These are phyloP conservation scores for Beverwykella pulmonaria DNA, from an alignment of 495 filamentous ascomycete species.

Conservation along the genomic window DNA sequence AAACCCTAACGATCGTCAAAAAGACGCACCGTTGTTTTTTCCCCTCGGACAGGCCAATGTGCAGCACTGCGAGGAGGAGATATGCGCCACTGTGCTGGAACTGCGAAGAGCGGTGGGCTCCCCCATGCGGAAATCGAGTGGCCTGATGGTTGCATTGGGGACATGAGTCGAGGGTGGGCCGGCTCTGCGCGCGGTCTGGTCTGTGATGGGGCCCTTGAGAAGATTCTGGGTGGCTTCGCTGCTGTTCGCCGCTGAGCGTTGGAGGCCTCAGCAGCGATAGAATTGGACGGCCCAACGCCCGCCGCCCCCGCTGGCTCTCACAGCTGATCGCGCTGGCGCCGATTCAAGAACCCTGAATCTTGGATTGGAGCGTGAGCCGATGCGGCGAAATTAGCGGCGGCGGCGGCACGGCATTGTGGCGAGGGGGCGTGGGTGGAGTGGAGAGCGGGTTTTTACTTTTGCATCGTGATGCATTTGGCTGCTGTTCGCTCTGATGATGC, in stretches of 20 bases:
- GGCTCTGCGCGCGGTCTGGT: background rate
- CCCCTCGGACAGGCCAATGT: too few relatives aligned
- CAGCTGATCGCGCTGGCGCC: background rate
- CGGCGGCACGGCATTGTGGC: background rate
- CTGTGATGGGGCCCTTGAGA: background rate
- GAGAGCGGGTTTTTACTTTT: too few relatives aligned
- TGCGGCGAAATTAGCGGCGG: background rate
- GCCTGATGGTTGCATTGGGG: conserved; percentile 1
- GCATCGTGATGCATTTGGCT: too few relatives aligned
- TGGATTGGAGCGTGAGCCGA: background rate
- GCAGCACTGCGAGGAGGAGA: background rate
- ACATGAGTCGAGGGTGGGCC: background rate
- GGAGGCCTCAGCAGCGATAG: background rate
- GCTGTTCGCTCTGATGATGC: too few relatives aligned
- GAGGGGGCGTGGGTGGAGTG: background rate
- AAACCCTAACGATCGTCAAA: too few relatives aligned
- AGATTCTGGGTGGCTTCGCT: conserved; percentile 8
- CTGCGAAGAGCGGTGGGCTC: background rate
- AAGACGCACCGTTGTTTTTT: too few relatives aligned
- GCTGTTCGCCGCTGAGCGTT: background rate
- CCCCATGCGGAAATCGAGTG: conserved; percentile 9
- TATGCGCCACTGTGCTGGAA: background rate
- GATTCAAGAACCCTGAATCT: conserved; percentile 18
- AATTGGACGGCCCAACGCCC: conserved; percentile 7
- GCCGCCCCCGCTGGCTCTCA: conserved; percentile 7